Conservation (phyloP, 768 basidiomycete species). For the Agaricus subrufescens region DNA sequence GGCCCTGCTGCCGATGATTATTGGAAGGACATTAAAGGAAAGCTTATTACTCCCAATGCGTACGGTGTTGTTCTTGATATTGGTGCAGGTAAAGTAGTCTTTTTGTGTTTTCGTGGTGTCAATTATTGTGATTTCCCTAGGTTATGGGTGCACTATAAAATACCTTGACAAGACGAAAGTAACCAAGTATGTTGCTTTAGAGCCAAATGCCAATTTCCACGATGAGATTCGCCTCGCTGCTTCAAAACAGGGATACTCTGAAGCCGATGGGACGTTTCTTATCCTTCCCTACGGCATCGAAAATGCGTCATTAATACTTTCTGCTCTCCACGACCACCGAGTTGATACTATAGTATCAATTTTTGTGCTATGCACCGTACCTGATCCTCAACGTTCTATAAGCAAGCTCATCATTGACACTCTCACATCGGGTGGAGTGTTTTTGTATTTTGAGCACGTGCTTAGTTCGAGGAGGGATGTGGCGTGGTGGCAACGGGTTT, state of each 20-base stretch:
- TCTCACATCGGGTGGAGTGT: slow-evolving; percentile 58
- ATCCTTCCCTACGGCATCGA: slow-evolving; percentile 67
- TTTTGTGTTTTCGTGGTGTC: background rate
- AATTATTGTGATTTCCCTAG: slow-evolving; percentile 25
- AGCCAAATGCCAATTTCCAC: slow-evolving; percentile 69
- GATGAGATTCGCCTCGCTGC: slow-evolving; percentile 45
- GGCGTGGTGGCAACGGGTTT: slow-evolving; percentile 69
- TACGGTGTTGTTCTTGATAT: slow-evolving; percentile 61
- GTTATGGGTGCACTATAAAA: slow-evolving; percentile 55
- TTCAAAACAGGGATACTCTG: slow-evolving; percentile 44
- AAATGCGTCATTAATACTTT: slow-evolving; percentile 44
- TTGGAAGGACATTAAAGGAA: slow-evolving; percentile 33
- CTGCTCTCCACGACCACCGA: slow-evolving; percentile 19
- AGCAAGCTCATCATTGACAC: slow-evolving; percentile 40
- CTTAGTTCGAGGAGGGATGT: slow-evolving; percentile 46
- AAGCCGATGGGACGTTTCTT: slow-evolving; percentile 46
- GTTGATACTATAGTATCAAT: slow-evolving; percentile 65
- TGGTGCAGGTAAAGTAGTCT: slow-evolving; percentile 48
- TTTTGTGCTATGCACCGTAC: slow-evolving; percentile 63
- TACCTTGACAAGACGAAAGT: slow-evolving; percentile 56
- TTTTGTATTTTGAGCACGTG: slow-evolving; percentile 73
- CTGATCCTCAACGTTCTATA: slow-evolving; percentile 47
- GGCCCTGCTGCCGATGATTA: slow-evolving; percentile 43
- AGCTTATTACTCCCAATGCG: slow-evolving; percentile 50
- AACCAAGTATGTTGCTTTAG: slow-evolving; percentile 64